phyloP scores from a whole-genome alignment of 805 yeast species.

The Yueomyces sp. region DNA sequence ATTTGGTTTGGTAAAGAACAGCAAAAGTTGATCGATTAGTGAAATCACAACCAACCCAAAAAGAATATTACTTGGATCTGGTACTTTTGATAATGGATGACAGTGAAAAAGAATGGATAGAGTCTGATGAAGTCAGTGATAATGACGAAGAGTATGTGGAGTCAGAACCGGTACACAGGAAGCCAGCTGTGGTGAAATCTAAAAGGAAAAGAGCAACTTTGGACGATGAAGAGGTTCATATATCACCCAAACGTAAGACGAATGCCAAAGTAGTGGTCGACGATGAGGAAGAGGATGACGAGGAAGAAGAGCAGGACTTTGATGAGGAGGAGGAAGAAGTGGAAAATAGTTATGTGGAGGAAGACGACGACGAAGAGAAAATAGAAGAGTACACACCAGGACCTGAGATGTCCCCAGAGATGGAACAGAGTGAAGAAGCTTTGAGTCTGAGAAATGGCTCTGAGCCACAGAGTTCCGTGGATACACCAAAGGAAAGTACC shows the following conservation, averaged over 20 bases:
- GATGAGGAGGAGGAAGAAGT: slow-evolving; percentile 11
- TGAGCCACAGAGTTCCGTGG: slow-evolving; percentile 7
- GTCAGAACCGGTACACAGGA: slow-evolving; percentile 1
- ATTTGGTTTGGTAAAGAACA: no score
- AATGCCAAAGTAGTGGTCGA: slow-evolving; percentile 3
- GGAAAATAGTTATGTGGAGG: slow-evolving; percentile 3
- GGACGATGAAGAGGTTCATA: slow-evolving; percentile 1
- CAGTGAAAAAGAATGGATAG: not conserved
- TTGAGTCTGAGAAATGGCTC: slow-evolving; percentile 8
- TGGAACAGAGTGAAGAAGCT: slow-evolving; percentile 4
- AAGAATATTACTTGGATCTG: no score
- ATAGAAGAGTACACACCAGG: slow-evolving; percentile 3
- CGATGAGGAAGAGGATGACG: slow-evolving; percentile 6
- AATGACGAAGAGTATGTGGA: not conserved
- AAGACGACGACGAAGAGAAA: slow-evolving; percentile 3
- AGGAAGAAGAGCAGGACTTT: slow-evolving; percentile 13
- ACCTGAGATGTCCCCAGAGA: slow-evolving; percentile 1
- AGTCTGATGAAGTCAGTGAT: not conserved
- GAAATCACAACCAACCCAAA: no score
- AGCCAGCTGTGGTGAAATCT: slow-evolving; percentile 3
- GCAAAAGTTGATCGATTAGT: no score
- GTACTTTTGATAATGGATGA: not conserved
- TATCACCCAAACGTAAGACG: not conserved
- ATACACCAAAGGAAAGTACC: slow-evolving; percentile 6
- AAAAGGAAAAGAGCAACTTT: slow-evolving; percentile 9